Evolutionary conservation across 2,329 filamentous ascomycete genomes (phyloP), one percentile per base, ranked within the genome.

Genomic region (Cladosporium sp.): DNA sequence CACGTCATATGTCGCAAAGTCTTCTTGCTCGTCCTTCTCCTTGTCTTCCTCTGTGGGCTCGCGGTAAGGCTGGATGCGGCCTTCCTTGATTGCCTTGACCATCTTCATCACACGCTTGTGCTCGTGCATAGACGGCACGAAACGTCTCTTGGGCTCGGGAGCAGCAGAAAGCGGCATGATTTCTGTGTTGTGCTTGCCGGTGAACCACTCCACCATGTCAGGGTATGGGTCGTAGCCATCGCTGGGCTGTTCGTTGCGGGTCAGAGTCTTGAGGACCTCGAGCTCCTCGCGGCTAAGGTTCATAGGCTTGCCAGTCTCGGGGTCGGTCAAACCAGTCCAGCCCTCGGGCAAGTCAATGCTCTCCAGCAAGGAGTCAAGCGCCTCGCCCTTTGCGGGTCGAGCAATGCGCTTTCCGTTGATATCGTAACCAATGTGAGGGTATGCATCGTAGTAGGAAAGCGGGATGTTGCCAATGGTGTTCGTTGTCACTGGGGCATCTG

Each of bases 331-430:
- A 58, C 93, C 94, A 55, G 94, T 99, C 91, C 92, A 99, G 63
- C 93, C 94, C 79, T 96, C 91, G 13, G 94, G 94, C 35, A 99
- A 80, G 70, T 99, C 94, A 67, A 99, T 99, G 74, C 90, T 97
- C 68, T 99, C 93, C 9, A 99, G 80, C 42, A 99, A 81, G 12
- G 91, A 91, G 78, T 99, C 94, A 32, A 99, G 78, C 35, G 94
- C 94, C 71, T 96, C 89, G 53, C 93, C 93, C 65, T 91, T 93
- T 3, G 95, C 94, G 6, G 94, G 94, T 53, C 94, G 88, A 86
- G 96, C 90, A 63, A 99, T 96, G 74, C 90, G 95, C 82, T 95
- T 97, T 73, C 94, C 94, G 73, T 99, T 96, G 77, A 99, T 97
- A 68, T 97, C 90, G 76, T 99, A 99, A 59, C 94, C 94, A 71